Percentiles rank a stretch among this genome's conserved stretches.
phyloP scores from a whole-genome alignment of 2,329 filamentous ascomycete species.

The Trichoderma koningiopsis region DNA sequence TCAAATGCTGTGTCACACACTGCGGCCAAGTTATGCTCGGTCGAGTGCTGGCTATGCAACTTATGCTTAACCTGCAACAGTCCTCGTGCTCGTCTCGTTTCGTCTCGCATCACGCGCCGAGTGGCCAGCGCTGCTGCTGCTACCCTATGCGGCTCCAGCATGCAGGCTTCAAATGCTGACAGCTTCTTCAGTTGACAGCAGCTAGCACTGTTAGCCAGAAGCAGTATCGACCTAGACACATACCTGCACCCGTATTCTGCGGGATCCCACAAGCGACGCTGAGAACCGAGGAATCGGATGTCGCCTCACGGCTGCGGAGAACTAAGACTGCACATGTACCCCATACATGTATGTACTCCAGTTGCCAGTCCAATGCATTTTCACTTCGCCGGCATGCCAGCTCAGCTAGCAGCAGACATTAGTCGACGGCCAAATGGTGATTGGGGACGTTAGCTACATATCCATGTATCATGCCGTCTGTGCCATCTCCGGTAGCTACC shows the following conservation, averaged over 20 bases:
- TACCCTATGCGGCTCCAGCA: conserved; percentile 13
- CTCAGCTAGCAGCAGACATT: background rate
- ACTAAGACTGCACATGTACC: background rate
- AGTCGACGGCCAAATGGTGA: background rate
- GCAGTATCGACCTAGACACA: background rate
- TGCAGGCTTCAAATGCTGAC: background rate
- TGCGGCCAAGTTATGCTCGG: background rate
- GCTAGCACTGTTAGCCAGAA: too few species aligned
- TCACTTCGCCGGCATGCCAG: background rate
- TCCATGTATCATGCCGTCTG: background rate
- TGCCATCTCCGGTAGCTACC: background rate
- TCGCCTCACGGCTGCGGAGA: background rate
- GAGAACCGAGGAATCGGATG: conserved; percentile 12
- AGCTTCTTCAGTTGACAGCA: background rate
- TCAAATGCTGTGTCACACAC: background rate
- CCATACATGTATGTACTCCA: background rate
- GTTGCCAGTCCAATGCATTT: background rate
- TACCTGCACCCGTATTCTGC: background rate
- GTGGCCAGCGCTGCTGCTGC: conserved; percentile 4
- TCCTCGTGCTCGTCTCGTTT: background rate
- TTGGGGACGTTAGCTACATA: background rate
- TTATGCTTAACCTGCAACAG: conserved; percentile 2
- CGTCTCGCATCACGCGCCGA: background rate
- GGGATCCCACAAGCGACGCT: background rate
- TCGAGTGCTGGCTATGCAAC: background rate